phyloP scores from a whole-genome alignment of 768 basidiomycete genomes.

The Tulasnella sp. region DNA sequence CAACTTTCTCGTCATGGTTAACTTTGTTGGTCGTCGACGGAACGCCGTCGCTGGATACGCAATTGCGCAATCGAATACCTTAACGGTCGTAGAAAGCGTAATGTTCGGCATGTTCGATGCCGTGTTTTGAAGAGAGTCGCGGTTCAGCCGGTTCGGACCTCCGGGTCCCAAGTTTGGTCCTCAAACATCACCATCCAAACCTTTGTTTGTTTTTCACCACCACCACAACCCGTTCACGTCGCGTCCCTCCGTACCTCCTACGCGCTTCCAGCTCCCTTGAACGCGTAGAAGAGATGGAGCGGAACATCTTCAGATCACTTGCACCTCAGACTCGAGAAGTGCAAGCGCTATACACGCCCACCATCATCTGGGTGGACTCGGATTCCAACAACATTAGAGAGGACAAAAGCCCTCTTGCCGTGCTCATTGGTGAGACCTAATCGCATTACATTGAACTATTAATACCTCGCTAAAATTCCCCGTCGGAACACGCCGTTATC shows the following conservation, averaged over 20 bases:
- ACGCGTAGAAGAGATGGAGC: neutral
- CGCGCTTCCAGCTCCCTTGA: neutral
- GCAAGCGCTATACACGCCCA: neutral
- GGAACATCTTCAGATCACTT: neutral
- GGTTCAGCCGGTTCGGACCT: too few relatives aligned
- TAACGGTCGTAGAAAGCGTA: too few relatives aligned
- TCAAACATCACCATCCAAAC: too few relatives aligned
- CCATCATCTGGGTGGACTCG: neutral
- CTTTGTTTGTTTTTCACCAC: neutral
- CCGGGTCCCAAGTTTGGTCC: neutral
- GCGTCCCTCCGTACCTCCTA: neutral
- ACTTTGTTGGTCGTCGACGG: too few relatives aligned
- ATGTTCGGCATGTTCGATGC: too few relatives aligned
- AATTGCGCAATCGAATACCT: too few relatives aligned
- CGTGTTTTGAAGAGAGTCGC: too few relatives aligned
- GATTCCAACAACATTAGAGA: neutral
- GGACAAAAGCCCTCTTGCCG: neutral
- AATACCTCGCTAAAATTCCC: neutral
- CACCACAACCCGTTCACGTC: neutral
- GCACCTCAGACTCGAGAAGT: neutral
- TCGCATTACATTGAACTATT: neutral
- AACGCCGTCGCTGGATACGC: too few relatives aligned
- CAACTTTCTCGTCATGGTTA: too few relatives aligned
- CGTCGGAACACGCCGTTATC: neutral
- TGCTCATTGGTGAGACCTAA: neutral